Evolutionary conservation across 2,329 filamentous ascomycete genomes (phyloP).

Genomic region (Stachybotrys chlorohalonatus): DNA sequence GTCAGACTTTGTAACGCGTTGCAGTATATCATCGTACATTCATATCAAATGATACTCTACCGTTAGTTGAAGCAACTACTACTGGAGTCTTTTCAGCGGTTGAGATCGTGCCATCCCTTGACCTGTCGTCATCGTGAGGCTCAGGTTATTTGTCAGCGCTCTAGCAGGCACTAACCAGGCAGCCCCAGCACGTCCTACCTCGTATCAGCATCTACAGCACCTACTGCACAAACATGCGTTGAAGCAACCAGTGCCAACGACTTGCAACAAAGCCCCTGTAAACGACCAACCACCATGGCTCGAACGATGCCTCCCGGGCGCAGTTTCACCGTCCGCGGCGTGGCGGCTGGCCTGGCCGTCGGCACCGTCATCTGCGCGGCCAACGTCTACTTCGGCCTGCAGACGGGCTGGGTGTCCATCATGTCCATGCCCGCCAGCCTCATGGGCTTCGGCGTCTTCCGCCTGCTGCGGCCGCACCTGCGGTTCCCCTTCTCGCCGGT

Average conservation of each 20-base stretch:
- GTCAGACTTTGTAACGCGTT: no score
- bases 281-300: conserved; percentile 8
- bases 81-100: no score
- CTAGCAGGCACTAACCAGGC: not conserved
- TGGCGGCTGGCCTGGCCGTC: conserved; percentile 71
- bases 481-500: conserved; percentile 81
- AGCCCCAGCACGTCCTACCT: not conserved
- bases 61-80: no score
- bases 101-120: no score
- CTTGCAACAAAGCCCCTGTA: not conserved
- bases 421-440: conserved; percentile 97
- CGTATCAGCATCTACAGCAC: not conserved
- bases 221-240: not conserved
- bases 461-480: conserved; percentile 62
- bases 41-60: no score
- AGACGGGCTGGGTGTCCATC: conserved; percentile 64
- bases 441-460: conserved; percentile 92
- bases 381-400: conserved; percentile 98
- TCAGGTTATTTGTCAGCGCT: not conserved
- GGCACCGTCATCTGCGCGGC: conserved; percentile 90
- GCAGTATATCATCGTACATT: no score
- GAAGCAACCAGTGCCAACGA: not conserved
- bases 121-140: no score
- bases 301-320: conserved; percentile 30
- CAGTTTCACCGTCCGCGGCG: conserved; percentile 78